Evolutionary conservation across 768 basidiomycete species (phyloP), one percentile per base, ranked within the genome.

Genomic region (Agaricus sinodeliciosus): DNA sequence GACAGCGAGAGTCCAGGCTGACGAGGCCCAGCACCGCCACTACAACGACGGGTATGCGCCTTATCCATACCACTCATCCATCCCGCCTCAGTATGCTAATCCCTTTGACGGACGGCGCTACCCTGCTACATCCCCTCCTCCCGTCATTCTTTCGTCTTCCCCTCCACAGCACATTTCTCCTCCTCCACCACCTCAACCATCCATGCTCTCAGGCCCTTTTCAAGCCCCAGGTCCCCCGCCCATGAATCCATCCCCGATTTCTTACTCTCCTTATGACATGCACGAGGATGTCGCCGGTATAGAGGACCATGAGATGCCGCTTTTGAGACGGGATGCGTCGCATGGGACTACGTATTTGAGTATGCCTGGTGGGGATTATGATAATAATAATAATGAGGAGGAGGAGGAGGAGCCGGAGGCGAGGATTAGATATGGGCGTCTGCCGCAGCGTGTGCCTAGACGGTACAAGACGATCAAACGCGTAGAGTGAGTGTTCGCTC

Each of bases 391-490:
- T 55, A 69, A 64, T 13, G 67, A 72, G 19, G 69, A 68, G 42
- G 63, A 68, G 42, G 63, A 65, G 15, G 57, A 57, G 31, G 35
- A 56, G 51, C 62, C 63, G 16, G 75, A 75, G 43, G 78, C 62
- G 61, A 85, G 87, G 56, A 89, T 90, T 53, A 77, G 91, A 16
- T 97, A 95, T 63, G 94, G 95, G 0, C 73, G 85, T 9, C 93
- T 96, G 54, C 94, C 95, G 0, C 90, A 94, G 63, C 78, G 94
- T 19, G 88, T 96, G 1, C 87, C 92, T 0, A 72, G 95, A 44
- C 72, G 94, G 48, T 84, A 93, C 74, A 95, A 94, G 76, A 98
- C 94, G 0, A 83, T 93, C 65, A 97, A 96, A 73, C 84, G 82
- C 63, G 89, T 95, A 59, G 89, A 89, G 80, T 86, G 59, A 72